Evolutionary conservation across 306 rosid genomes (phyloP), one percentile per base, ranked within the genome.

Genomic region (Senna tora): DNA sequence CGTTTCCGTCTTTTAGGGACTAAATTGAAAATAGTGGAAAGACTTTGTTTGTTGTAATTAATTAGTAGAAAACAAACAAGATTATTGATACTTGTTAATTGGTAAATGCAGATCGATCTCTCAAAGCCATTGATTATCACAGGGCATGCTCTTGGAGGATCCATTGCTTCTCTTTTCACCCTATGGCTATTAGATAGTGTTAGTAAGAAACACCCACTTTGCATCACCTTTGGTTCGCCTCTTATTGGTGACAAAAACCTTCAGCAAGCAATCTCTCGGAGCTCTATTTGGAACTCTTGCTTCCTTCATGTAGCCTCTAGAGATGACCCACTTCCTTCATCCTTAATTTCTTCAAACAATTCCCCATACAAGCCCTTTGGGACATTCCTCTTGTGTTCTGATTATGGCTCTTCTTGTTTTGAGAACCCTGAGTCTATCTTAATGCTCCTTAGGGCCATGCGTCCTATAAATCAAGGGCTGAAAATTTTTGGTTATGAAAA

Each of bases 201-300:
- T 1, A 45, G 56, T 28, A 46, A 63, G 57, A 90, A 90, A 28
- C 77, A 61, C 47, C 91, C 87, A n/a, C 71, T 87, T 10, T 93
- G 96, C 75, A 79, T 93, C 77, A 93, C 98, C 49, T 93, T 83
- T 38, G 96, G 91, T 38, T 85, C 93, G 1, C 93, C 96, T 7
- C 85, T 90, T 8, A 12, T 85, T 16, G 96, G 93, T 14, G 86
- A 93, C 49, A 50, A 21, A 8, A 2, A 8, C 0, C 61, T 90
- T 9, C 86, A 74, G 70, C 11, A 74, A 61, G 80, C 82, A 52
- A 71, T 90, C 45, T 77, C 79, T 15, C 64, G 80, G 13, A 77
- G 73, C 84, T 33, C 87, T 22, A 59, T 49, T 2, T 90, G 91
- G 91, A 82, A 69, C 42, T 88, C 98, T 53, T 88, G 87, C 81